Base-by-base conservation (phyloP, 371 early-diverging fungal species). In the Astathelohania contejeani region DNA sequence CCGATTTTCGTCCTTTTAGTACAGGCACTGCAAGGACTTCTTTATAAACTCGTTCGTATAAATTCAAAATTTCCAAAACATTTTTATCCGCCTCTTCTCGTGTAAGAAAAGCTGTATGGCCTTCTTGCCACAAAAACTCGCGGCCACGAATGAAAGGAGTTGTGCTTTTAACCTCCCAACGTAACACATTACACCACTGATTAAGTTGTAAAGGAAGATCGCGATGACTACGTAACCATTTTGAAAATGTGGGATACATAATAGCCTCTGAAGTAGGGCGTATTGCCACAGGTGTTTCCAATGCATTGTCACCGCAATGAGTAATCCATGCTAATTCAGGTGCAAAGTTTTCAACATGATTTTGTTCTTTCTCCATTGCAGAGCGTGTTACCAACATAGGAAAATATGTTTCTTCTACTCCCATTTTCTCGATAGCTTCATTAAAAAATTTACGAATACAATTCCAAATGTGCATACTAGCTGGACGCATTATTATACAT, bases 301-400 rank as follows among this genome's bases (percentile, higher is more conserved):
- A 72, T 38, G 89, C 88, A 53, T 79, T 81, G 62, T 76, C 78
- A 26, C 99, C 99, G 56, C 83, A 75, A 69, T 81, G 84, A 42
- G 99, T 96, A 23, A 98, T 95, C 99, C 99, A 98, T 24, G 99
- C 99, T 18, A 98, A 91, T 75, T 98, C 99, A 32, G 97, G 96
- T 26, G 92, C 86, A 71, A 98, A 98, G 20, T 95, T 94, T 68
- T 91, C 93, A 58, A 98, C 81, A 75, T 98, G 99, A 60, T 89
- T 88, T 81, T 95, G 94, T 73, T 98, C 99, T 65, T 81, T 82
- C 66, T 95, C 85, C 61, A 98, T 76, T 40, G 81, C 82, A 61
- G 78, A 73, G 68, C 82, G 80, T 24, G 94, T 82, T 12, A 98
- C 88, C 71, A 98, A 90, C 93, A 98, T 91, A 60, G 99, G 99